Base-by-base conservation (phyloP, 2,329 filamentous ascomycete species). In the Fusarium brevicatenulatum region DNA sequence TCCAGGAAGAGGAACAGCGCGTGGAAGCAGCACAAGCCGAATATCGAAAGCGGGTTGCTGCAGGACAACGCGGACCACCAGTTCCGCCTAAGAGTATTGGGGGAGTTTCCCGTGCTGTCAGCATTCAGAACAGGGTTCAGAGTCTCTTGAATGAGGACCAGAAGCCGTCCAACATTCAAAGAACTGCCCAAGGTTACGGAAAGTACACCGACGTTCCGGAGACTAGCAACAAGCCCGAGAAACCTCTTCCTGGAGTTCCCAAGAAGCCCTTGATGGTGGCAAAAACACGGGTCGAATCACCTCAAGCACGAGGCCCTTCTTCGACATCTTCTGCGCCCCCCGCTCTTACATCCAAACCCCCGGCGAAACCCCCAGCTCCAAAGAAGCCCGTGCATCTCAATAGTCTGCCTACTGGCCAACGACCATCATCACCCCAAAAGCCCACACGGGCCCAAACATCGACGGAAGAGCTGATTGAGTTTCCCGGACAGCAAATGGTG, bases 111-210 rank as follows among this genome's bases (percentile, higher is more conserved):
- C 87, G 91, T 46, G 94, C 95, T 23, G 89, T 91, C n/a, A 93
- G 92, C 32, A 99, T 99, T 76, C 95, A 98, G 80, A 95, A 93
- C 78, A 92, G 95, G 72, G 94, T 99, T 61, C 93, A 97, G 83
- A 94, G 90, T 55, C 85, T 98, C 55, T 85, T 99, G 21, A 91
- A 91, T 68, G 95, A 98, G 78, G 94, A 92, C 44, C 90, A 90
- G 76, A 90, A 86, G 72, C 83, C 86, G 2, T 80, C 87, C 3
- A 83, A 84, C 19, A 88, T 89, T 34, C 90, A 91, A 73, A 83
- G 86, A 55, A 97, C 94, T 2, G 95, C 95, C 2, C 91, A 95
- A 72, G 95, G 95, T 0, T 98, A 98, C 80, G 96, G 96, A 12
- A 91, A 91, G 68, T 98, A 93, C 80, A 95, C 95, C 25, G 93